A percentile compares a stretch with the other conserved stretches of the same genome.
Evolutionary conservation across 129 eudicot genomes (phyloP).

Genomic region (Dittrichia graveolens): DNA sequence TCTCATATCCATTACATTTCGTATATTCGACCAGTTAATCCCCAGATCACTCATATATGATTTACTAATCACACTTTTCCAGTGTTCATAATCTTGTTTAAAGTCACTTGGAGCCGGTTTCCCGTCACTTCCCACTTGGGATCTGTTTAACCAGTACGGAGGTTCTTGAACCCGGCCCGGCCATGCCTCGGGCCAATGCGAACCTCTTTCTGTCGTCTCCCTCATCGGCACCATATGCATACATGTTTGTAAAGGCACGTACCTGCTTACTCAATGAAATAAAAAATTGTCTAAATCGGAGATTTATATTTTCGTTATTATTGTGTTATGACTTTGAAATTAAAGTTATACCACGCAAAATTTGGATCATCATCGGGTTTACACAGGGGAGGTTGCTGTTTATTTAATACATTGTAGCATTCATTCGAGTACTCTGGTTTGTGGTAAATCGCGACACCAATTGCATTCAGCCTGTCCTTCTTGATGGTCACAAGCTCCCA

Average conservation of each 20-base stretch:
- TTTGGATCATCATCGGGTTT: slow-evolving; percentile 65
- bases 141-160: slow-evolving; percentile 68
- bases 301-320: too few relatives aligned
- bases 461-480: slow-evolving; percentile 56
- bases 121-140: slow-evolving; percentile 62
- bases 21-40: slow-evolving; percentile 66
- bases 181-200: slow-evolving; percentile 78
- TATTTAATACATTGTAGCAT: slow-evolving; percentile 65
- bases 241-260: slow-evolving; percentile 71
- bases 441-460: slow-evolving; percentile 72
- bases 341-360: slow-evolving; percentile 64
- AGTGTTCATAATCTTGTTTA: slow-evolving; percentile 57
- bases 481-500: slow-evolving; percentile 86
- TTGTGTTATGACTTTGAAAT: background rate
- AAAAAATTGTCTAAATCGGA: too few relatives aligned
- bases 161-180: slow-evolving; percentile 54
- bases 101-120: slow-evolving; percentile 69
- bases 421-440: slow-evolving; percentile 63
- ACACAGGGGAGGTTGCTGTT: slow-evolving; percentile 63
- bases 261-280: slow-evolving; percentile 37
- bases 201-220: slow-evolving; percentile 60
- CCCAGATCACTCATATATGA: slow-evolving; percentile 59
- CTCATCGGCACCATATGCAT: slow-evolving; percentile 59
- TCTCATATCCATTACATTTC: slow-evolving; percentile 95
- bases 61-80: slow-evolving; percentile 57